Evolutionary conservation across 805 yeast species (phyloP), one percentile per base, ranked within the genome.

Genomic region (Blastobotrys attinorum): DNA sequence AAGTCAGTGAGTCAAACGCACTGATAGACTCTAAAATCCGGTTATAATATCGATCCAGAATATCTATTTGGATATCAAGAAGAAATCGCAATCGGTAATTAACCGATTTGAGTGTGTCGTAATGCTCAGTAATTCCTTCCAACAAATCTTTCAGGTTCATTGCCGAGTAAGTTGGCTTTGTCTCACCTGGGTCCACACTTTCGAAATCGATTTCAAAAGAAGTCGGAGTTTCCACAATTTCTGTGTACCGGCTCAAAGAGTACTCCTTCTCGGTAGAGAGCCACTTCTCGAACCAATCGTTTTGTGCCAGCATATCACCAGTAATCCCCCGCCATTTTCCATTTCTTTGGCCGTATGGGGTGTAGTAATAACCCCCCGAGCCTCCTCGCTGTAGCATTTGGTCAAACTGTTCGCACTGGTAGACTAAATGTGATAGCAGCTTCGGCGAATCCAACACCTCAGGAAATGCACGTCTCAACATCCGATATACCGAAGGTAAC

Each of bases 81-180:
- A 81, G 64, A 48, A 77, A 79, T 50, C 72, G 70, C 44, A 78
- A 63, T 47, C 80, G 79, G 49, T 69, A 75, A 37, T 72, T 71
- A 48, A 79, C 66, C 21, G 78, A 66, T 31, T 65, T 65, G 8
- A 65, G 45, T 25, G 56, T 44, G 17, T 53, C 33, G 60, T 77
- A 78, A 48, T 75, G 78, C 13, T 66, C 65, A 2, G 80, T 77
- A 42, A 79, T 67, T 37, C 73, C 72, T 49, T 77, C 77, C 18
- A 83, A 60, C 34, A 83, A 58, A 51, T 77, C 78, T 35, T 69
- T 69, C 47, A 83, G 58, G 39, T 76, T 73, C 31, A 71, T 65
- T 0, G 88, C 77, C 1, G 86, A 75, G 48, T 72, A 72, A 0
- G 87, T 81, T 0, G 90, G 88, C 47, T 71, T 72, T 0, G 77